Evolutionary conservation across 2,329 filamentous ascomycete species (phyloP).

Genomic region (Fusarium sublunatum): DNA sequence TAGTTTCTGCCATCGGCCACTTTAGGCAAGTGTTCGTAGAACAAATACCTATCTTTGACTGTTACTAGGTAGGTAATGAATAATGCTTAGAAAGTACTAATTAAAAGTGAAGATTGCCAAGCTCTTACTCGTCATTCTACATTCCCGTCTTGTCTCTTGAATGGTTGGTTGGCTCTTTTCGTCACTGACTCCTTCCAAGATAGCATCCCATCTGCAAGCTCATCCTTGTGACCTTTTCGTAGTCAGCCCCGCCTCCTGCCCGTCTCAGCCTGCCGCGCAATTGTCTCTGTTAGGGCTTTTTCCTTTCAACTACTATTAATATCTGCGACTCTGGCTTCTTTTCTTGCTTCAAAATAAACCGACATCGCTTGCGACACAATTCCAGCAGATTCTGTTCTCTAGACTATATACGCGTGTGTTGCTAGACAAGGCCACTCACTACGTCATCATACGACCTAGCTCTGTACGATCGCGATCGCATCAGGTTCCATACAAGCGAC

Average conservation of each 20-base stretch:
- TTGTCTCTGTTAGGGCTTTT: slow-evolving; percentile 22
- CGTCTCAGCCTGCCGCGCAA: slow-evolving; percentile 36
- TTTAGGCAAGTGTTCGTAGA: neutral
- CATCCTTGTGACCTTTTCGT: slow-evolving; percentile 20
- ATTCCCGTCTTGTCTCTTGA: no score
- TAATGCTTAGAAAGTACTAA: no score
- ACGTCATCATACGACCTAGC: slow-evolving; percentile 24
- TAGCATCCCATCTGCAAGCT: slow-evolving; percentile 3
- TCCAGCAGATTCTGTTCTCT: neutral
- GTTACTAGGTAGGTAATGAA: no score
- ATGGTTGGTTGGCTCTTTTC: no score
- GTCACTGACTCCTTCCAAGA: no score
- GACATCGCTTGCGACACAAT: neutral
- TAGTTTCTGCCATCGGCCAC: slow-evolving; percentile 39
- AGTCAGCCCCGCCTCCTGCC: slow-evolving; percentile 17
- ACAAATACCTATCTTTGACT: no score
- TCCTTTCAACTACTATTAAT: slow-evolving; percentile 16
- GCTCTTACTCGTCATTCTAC: no score
- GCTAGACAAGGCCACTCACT: slow-evolving; percentile 10
- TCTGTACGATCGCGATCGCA: slow-evolving; percentile 21
- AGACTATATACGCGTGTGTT: slow-evolving; percentile 6
- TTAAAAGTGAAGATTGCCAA: no score
- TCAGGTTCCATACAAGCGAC: slow-evolving; percentile 1
- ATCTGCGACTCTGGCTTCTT: slow-evolving; percentile 5
- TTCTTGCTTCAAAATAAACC: neutral